phyloP scores from a whole-genome alignment of 2,329 filamentous ascomycete genomes.

The Claviceps paspali region DNA sequence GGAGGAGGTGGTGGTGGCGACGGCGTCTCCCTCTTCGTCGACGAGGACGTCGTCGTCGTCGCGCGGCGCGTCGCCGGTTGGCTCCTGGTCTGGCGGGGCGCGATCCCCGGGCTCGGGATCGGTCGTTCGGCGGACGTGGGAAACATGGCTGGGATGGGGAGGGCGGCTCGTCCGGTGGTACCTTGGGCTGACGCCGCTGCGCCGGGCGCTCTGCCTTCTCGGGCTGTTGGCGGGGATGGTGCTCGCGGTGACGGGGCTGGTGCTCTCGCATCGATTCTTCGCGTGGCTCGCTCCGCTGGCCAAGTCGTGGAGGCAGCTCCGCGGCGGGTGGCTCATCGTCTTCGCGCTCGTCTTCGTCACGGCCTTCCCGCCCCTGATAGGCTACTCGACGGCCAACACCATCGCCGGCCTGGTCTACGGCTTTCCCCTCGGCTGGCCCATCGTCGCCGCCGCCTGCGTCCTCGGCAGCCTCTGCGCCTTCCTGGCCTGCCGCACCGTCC shows the following conservation, averaged over 20 bases:
- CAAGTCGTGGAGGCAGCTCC: slow-evolving; percentile 58
- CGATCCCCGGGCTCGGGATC: no score
- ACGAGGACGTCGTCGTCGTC: no score
- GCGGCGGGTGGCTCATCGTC: slow-evolving; percentile 58
- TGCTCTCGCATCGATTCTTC: slow-evolving; percentile 69
- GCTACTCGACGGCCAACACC: slow-evolving; percentile 60
- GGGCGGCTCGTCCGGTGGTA: no score
- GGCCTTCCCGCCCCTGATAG: slow-evolving; percentile 75
- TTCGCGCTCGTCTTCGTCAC: slow-evolving; percentile 62
- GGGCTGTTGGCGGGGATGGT: no score
- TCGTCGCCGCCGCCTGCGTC: slow-evolving; percentile 65
- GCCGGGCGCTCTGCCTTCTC: slow-evolving; percentile 43
- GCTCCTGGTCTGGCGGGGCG: no score
- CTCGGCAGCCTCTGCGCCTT: slow-evolving; percentile 68
- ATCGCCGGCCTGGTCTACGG: slow-evolving; percentile 40
- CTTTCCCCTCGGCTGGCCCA: slow-evolving; percentile 57
- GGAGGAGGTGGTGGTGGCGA: no score
- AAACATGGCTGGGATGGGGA: no score
- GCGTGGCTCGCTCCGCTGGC: slow-evolving; percentile 57
- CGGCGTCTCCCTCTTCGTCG: no score
- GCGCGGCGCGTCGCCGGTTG: no score
- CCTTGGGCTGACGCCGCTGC: no score
- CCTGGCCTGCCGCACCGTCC: slow-evolving; percentile 60
- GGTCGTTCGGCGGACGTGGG: no score
- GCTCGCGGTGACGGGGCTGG: no score